Percentiles rank a stretch among this genome's conserved stretches.
Evolutionary conservation across 2,329 filamentous ascomycete genomes (phyloP).

Genomic region (Colletotrichum tropicale): DNA sequence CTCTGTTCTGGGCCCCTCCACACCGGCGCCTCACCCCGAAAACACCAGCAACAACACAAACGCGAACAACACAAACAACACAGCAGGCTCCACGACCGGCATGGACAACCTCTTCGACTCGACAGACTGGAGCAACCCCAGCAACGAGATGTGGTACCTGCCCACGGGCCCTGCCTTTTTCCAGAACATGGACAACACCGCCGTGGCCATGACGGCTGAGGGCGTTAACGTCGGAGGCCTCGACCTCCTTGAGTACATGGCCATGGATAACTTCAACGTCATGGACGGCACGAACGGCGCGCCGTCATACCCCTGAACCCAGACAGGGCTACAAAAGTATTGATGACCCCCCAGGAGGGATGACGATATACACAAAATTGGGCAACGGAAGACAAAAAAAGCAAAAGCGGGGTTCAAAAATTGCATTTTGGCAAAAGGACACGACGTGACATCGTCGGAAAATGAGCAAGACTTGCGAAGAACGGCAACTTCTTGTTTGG

Average conservation of each 20-base stretch:
- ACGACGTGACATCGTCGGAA: background rate
- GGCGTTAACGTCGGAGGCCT: conserved; percentile 71
- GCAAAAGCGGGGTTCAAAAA: background rate
- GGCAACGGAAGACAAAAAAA: background rate
- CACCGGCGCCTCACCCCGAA: conserved; percentile 48
- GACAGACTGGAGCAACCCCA: conserved; percentile 57
- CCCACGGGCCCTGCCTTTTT: conserved; percentile 68
- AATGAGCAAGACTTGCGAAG: background rate
- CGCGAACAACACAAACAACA: conserved; percentile 30
- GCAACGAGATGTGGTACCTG: conserved; percentile 71
- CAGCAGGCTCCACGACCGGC: background rate
- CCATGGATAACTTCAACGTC: conserved; percentile 55
- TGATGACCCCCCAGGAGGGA: background rate
- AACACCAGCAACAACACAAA: conserved; percentile 16
- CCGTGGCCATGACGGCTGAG: conserved; percentile 70
- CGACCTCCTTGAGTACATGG: conserved; percentile 72
- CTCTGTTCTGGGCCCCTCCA: conserved; percentile 54
- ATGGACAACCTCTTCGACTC: conserved; percentile 48
- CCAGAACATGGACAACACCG: conserved; percentile 65
- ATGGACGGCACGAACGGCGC: conserved; percentile 22
- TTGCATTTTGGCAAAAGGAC: background rate
- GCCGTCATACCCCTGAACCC: conserved; percentile 12
- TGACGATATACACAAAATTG: background rate
- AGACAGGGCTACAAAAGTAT: background rate
- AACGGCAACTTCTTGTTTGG: background rate